Evolutionary conservation across 306 rosid genomes (phyloP), one percentile per base, ranked within the genome.

Genomic region (Betula pendula): DNA sequence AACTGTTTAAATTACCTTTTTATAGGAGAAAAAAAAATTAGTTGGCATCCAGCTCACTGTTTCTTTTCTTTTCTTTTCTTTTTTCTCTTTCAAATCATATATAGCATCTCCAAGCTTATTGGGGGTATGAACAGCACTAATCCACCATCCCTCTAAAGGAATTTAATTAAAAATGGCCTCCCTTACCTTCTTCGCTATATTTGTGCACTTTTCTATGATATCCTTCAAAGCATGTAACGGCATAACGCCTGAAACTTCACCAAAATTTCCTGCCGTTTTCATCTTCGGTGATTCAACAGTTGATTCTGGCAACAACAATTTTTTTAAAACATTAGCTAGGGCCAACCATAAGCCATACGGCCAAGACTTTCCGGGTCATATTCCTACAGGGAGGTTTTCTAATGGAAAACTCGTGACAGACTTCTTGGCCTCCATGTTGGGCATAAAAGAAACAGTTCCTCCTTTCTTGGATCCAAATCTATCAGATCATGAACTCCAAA

Each of bases 291-390:
- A 90, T 81, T 93, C 94, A 1, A 81, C 91, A 0, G 87, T 86
- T 7, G 97, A 89, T 42, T 51, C 90, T 2, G 96, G 93, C 8
- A 89, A 90, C 44, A 92, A 92, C 82, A 90, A 89, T 77, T 86
- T 82, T 84, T 70, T 89, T 6, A 35, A 11, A 2, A 89, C 94
- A 2, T 12, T 62, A 33, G 53, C 65, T 3, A 88, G 79, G 77
- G 92, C 65, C 49, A 85, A 93, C 59, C 85, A 87, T 79, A 71
- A 17, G 0, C 96, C 98, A 9, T 88, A 88, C 51, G 96, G 94
- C 5, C 75, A 24, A 27, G 88, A 93, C 65, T 93, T 86, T 6
- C 88, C 90, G 1, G 86, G 78, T 5, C 92, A 88, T 27, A 59
- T 79, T 7, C 78, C 90, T 0, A 89, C 86, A 1, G 96, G 96